phyloP scores from a whole-genome alignment of 306 rosid species.

The Rubus parviflorus region DNA sequence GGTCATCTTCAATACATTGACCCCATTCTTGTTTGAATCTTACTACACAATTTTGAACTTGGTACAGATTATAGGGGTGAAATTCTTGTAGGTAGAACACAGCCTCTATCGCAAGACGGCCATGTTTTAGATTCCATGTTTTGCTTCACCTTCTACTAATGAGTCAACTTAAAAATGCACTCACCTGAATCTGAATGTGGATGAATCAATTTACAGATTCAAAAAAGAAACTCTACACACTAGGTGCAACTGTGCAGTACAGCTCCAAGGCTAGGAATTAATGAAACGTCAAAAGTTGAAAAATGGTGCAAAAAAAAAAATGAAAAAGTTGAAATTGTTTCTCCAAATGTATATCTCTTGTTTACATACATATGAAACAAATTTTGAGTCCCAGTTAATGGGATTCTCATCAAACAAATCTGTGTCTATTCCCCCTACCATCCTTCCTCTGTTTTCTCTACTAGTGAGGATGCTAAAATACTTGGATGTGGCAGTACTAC shows the following conservation, averaged over 20 bases:
- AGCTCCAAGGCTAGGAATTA: background rate
- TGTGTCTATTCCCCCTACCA: constrained; percentile 10
- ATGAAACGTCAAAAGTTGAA: background rate
- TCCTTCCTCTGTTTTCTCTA: background rate
- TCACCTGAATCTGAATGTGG: background rate
- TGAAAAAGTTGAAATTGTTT: background rate
- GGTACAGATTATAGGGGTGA: background rate
- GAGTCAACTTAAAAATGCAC: background rate
- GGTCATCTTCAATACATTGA: too few species aligned
- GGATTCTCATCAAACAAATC: constrained; percentile 9
- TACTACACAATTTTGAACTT: too few species aligned
- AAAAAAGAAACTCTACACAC: background rate
- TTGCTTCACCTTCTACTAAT: too few species aligned
- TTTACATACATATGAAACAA: background rate
- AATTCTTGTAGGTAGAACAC: background rate
- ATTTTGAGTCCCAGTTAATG: background rate
- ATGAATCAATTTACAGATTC: background rate
- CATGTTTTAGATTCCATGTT: too few species aligned
- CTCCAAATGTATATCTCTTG: background rate
- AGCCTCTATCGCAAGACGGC: background rate
- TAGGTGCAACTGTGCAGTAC: background rate
- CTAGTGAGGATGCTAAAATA: constrained; percentile 6
- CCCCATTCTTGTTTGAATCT: too few species aligned
- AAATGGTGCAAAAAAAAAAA: background rate
- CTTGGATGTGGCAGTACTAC: background rate